Base-by-base conservation (phyloP, 805 yeast genomes). In the Starmerella cellae region DNA sequence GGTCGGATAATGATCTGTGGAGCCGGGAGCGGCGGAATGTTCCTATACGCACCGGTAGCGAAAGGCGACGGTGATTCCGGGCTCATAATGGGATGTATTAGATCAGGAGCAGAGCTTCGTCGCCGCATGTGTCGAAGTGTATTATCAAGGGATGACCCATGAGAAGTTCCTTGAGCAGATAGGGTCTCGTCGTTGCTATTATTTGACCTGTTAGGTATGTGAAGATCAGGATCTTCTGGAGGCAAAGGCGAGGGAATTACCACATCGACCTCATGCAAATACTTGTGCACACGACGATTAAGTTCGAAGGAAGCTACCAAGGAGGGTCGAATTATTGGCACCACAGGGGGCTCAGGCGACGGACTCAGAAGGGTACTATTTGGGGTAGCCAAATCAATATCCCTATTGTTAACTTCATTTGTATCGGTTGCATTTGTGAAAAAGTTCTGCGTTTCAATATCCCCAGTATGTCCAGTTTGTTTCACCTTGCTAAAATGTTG, bases 401-500 rank as follows among this genome's bases (percentile, higher is more conserved):
- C n/a, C n/a, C n/a, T n/a, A n/a, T n/a, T n/a, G n/a, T n/a, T n/a
- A n/a, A n/a, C n/a, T n/a, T n/a, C n/a, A 24, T 9, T 24, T 24
- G 11, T 24, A 13, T 24, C 28, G 28, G 11, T 24, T 24, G 13
- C 28, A 8, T 9, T 13, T 24, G 28, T 8, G 13, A 13, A 24
- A 8, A 24, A 24, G 28, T 24, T 24, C 13, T 24, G 11, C 11
- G 13, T 24, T 24, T 13, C 13, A 24, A 13, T 24, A 24, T 13
- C 13, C 13, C 28, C 28, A 20, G 9, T 10, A 9, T 20, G 5
- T 13, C 5, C 16, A 5, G 4, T 14, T 5, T 6, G 6, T 20
- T 10, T 19, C 26, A 9, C 14, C 35, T 21, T 23, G 5, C 28
- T 32, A 6, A 37, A 34, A 18, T 71, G 71, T 67, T 74, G 62